phyloP scores from a whole-genome alignment of 164 flowering plant genomes.

The Hamamelis virginiana region DNA sequence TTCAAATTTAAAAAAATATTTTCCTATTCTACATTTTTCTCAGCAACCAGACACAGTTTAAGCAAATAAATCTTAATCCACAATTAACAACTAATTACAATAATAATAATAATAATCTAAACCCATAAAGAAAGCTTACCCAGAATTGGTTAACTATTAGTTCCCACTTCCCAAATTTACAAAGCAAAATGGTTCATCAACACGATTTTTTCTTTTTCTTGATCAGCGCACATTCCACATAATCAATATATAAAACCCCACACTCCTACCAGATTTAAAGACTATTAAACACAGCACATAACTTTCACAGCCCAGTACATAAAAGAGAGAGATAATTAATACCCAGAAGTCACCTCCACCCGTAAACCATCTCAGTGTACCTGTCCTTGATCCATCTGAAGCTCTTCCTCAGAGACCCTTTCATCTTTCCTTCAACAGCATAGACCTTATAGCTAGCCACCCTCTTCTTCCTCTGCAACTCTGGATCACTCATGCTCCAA shows the following conservation, averaged over 20 bases:
- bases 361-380: constrained; percentile 26
- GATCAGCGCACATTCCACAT: not conserved
- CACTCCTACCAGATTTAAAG: not conserved
- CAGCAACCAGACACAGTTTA: not conserved
- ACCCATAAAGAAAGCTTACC: not conserved
- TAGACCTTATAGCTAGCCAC: constrained; percentile 53
- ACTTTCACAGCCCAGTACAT: not conserved
- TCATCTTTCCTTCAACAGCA: constrained; percentile 46
- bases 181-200: not conserved
- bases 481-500: constrained; percentile 50
- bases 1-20: not conserved
- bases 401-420: constrained; percentile 44
- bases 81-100: not conserved
- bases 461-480: constrained; percentile 52
- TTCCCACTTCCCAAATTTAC: not conserved
- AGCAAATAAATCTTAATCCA: not conserved
- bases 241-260: not conserved
- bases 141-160: not conserved
- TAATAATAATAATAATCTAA: not conserved
- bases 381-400: constrained; percentile 45
- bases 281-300: not conserved
- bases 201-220: no score
- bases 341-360: constrained; percentile 18
- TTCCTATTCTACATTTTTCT: not conserved
- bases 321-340: not conserved